Evolutionary conservation across 2,329 filamentous ascomycete genomes (phyloP), one percentile per base, ranked within the genome.

Genomic region (Hortaea sp.): DNA sequence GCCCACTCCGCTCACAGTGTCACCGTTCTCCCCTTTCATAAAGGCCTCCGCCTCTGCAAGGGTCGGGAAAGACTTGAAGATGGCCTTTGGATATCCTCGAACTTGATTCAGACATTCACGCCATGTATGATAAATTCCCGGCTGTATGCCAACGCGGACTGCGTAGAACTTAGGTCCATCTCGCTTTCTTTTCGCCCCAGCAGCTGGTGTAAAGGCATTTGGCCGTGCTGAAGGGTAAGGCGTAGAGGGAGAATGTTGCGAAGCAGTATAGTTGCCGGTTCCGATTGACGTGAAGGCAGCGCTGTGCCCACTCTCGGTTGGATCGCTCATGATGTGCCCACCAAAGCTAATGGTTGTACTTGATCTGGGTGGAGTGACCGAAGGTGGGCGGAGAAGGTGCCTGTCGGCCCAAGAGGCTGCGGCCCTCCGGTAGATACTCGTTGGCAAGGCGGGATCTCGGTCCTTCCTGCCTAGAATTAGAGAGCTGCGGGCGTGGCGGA

Each of bases 41-140:
- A 86, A 95, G 1, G 78, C 79, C 57, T 85, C 77, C n/a, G 90
- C 90, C 49, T 95, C 88, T 51, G 81, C 76, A 48, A 75, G 70
- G 0, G 76, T 79, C 7, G 74, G 68, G 61, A 95, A 95, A 1
- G 84, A 87, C 69, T 92, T 90, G 71, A 85, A 65, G 48, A 50
- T 65, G 60, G 54, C 66, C 59, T 63, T 80, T 75, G 60, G 58
- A 57, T 73, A 79, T 20, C 79, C 80, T 42, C 70, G 76, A 41
- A 81, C 74, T 60, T 84, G 79, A 29, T 69, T 68, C 51, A 81
- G 66, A 56, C 78, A 82, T 51, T 83, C 79, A 39, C 67, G 64
- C 78, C 79, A 84, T 46, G 70, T 75, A 57, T 77, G 71, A 59
- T 84, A 84, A 42, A 84, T 72, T 7, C 79, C 81, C 4, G 81